Evolutionary conservation across 192 early-diverging fungal genomes (phyloP), one percentile per base, ranked within the genome.

Genomic region (Backusella sp.): DNA sequence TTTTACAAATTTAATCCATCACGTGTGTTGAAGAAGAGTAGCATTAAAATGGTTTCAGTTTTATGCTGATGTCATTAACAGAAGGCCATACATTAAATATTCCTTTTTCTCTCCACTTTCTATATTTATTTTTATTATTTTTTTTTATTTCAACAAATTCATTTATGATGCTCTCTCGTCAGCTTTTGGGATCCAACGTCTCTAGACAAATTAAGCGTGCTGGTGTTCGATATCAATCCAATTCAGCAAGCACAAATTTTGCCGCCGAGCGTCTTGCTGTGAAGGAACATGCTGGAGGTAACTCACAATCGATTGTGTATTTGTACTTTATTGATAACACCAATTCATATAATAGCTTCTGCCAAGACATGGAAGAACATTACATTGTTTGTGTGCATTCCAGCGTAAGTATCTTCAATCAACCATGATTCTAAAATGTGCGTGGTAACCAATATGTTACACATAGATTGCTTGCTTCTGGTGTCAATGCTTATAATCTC

Each of bases 321-420:
- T 17, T 3, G 15, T 44, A 44, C 32, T 49, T 49, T 19, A 42
- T 21, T 56, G 7, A 14, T 52, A 32, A 21, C 28, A 65, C 1
- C 32, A 19, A 34, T 36, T 7, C 56, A 65, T 59, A 68, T 8
- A 53, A 23, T 66, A 81, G 80, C 49, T 2, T 34, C 80, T 67
- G 80, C 80, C 68, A 39, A 49, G 0, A 82, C 76, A 36, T 82
- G 80, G 80, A 78, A 76, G 72, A 82, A 82, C 53, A 78, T 82
- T 56, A 73, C 77, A 28, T 46, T 82, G 37, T 82, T 78, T 28
- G 77, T 82, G 44, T 76, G 74, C 56, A 82, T 78, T 76, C 80
- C 80, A 73, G 77, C 77, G 80, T 81, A 81, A 77, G 76, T 69
- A 15, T 59, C 21, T n/a, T 66, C 15, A n/a, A 49, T 23, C 68